Percentiles rank a stretch among this genome's conserved stretches.
Conservation (phyloP, 768 basidiomycete species). For the Russula emetica region DNA sequence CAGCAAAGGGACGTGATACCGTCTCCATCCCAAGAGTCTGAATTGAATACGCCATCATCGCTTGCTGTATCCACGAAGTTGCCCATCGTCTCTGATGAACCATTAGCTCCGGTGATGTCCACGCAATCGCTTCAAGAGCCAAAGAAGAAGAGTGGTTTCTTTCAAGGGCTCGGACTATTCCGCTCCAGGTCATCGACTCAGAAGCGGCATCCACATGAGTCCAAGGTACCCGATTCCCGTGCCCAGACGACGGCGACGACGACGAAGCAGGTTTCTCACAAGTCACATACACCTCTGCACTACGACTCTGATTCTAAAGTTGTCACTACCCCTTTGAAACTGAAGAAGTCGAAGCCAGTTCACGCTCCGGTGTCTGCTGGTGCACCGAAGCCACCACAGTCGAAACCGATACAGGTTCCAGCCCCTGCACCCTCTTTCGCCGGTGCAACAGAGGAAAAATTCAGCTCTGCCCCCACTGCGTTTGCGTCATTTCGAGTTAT, state of each 20-base stretch:
- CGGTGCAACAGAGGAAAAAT: constrained; percentile 26
- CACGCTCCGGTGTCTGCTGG: neutral
- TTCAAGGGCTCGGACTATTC: constrained; percentile 26
- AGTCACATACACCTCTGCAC: constrained; percentile 3
- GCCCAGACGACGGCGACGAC: constrained; percentile 7
- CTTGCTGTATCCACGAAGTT: constrained; percentile 25
- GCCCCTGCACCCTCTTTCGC: neutral
- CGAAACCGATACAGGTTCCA: neutral
- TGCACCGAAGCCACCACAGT: neutral
- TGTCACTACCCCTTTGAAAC: constrained; percentile 2
- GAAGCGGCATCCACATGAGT: constrained; percentile 18
- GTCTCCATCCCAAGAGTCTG: constrained; percentile 27
- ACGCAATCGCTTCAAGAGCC: constrained; percentile 26
- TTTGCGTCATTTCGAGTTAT: constrained; percentile 64
- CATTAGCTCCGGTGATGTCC: constrained; percentile 21
- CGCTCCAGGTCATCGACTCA: constrained; percentile 26
- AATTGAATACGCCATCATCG: constrained; percentile 28
- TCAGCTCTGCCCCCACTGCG: constrained; percentile 43
- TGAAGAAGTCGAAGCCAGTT: constrained; percentile 7
- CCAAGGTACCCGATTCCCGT: constrained; percentile 6
- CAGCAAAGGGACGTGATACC: constrained; percentile 21
- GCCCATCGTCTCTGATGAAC: constrained; percentile 22
- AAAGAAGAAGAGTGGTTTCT: constrained; percentile 28
- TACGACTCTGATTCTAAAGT: constrained; percentile 25
- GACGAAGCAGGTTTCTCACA: constrained; percentile 14